Evolutionary conservation across 176 grass and related monocot species (phyloP).

Genomic region (Tillandsia leiboldiana): DNA sequence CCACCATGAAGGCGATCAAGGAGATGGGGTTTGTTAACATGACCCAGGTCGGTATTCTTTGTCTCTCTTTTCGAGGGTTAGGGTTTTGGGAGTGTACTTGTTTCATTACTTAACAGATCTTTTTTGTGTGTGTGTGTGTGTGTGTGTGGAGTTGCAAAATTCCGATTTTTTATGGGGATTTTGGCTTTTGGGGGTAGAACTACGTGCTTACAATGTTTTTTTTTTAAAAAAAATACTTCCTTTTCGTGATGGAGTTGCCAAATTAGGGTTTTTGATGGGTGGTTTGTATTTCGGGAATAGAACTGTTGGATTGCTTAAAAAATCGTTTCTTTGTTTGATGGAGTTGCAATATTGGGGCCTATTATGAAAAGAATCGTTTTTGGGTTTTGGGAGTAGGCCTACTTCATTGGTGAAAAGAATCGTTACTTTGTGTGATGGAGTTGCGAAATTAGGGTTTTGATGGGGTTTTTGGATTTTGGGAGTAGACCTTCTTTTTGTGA

Average conservation of each 20-base stretch:
- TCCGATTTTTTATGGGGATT: background rate
- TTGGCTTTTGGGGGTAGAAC: background rate
- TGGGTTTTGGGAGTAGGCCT: background rate
- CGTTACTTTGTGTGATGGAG: background rate
- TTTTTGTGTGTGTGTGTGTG: background rate
- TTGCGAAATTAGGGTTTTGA: no score
- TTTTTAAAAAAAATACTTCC: no score
- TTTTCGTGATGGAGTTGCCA: no score
- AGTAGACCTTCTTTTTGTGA: no score
- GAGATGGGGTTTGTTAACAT: conserved; percentile 46
- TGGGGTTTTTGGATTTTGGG: no score
- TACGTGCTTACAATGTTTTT: background rate
- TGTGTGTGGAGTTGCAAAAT: background rate
- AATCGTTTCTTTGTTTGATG: no score
- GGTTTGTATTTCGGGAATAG: no score
- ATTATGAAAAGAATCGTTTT: background rate
- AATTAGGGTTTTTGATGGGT: no score
- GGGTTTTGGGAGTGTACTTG: background rate
- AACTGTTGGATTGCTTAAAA: no score
- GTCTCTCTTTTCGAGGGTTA: background rate
- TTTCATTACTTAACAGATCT: background rate
- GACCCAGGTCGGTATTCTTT: conserved; percentile 27
- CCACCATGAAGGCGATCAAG: conserved; percentile 30
- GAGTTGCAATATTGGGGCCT: background rate
- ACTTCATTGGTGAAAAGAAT: background rate